These are phyloP conservation scores for Puccinia coronata DNA, from an alignment of 1,284 basidiomycete genomes.

Conservation along the genomic window DNA sequence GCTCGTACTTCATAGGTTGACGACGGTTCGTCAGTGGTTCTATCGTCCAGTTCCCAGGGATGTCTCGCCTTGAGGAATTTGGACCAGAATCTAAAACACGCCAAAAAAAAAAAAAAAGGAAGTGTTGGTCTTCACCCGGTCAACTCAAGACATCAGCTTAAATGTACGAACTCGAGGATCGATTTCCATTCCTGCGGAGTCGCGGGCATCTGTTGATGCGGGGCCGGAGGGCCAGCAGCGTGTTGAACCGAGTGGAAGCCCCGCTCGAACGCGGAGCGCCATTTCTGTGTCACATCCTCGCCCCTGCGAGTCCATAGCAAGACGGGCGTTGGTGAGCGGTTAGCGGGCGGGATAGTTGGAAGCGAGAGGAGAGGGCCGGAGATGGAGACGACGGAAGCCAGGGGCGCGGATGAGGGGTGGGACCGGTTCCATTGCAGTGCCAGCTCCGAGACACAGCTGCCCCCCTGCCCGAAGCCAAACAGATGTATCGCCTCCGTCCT, in stretches of 20 bases:
- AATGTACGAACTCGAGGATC: slow-evolving; percentile 35
- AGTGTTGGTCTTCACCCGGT: background rate
- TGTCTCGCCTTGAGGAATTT: slow-evolving; percentile 44
- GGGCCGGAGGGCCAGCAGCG: background rate
- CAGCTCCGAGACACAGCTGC: slow-evolving; percentile 73
- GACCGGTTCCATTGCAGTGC: slow-evolving; percentile 64
- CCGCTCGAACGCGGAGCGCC: slow-evolving; percentile 11
- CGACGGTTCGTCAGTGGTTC: background rate
- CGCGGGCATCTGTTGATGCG: slow-evolving; percentile 13
- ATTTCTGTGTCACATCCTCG: slow-evolving; percentile 24
- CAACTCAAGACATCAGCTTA: too few relatives aligned
- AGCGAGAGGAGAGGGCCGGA: slow-evolving; percentile 74
- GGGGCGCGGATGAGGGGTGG: slow-evolving; percentile 53
- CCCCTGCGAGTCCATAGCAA: slow-evolving; percentile 35
- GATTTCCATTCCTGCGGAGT: slow-evolving; percentile 43
- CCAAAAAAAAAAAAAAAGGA: background rate
- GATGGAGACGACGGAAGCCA: slow-evolving; percentile 72
- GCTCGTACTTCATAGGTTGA: slow-evolving; percentile 14
- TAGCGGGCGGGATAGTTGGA: slow-evolving; percentile 64
- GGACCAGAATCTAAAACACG: slow-evolving; percentile 51
- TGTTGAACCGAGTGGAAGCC: slow-evolving; percentile 29
- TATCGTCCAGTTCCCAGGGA: slow-evolving; percentile 49
- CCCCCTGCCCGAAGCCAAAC: slow-evolving; percentile 88
- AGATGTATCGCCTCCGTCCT: slow-evolving; percentile 70
- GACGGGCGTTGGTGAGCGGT: slow-evolving; percentile 66